Base-by-base conservation (phyloP, 2,329 filamentous ascomycete species). In the Karstenula rhodostoma region DNA sequence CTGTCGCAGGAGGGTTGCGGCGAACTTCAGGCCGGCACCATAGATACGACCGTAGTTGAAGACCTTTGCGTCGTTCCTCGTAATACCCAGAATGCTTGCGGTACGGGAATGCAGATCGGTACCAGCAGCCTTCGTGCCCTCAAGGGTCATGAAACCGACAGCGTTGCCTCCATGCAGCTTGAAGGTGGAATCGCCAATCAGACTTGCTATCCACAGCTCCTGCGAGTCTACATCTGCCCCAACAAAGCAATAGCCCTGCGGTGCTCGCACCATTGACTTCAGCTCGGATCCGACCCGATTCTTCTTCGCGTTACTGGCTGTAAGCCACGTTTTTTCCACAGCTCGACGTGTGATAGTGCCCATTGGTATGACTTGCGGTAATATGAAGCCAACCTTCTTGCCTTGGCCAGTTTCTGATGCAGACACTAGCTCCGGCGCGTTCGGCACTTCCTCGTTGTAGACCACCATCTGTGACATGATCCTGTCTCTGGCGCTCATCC, bases 11-110 rank as follows among this genome's bases (percentile, higher is more conserved):
- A 99, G 83, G 10, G 92, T 96, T 2, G 91, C 89, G 0, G 95
- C 95, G 73, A 99, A 99, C 69, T 93, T 96, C 53, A 98, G 82
- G 0, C 95, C 96, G 4, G 95, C 96, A n/a, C 95, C 96, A 73
- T 99, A 99, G 51, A 99, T 99, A 43, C 96, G 92, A 8, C 96
- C 96, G 70, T 99, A 99, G 77, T 99, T 99, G 84, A 99, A 99
- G 0, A 99, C 88, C 75, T 99, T 99, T 60, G 95, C 95, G 72
- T 97, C 89, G 71, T 97, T 97, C 62, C 95, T 87, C 2, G 93
- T 96, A 62, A 99, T 99, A 7, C 94, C 94, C 2, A 99, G 79
- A 59, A 99, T 99, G 6, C 86, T 85, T 1, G 95, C 96, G 29
- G 95, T 99, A 33, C 94, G 91, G 7, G 94, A 97, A 78, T 99